phyloP scores from a whole-genome alignment of 2,329 filamentous ascomycete species.

The Cladophialophora immunda region DNA sequence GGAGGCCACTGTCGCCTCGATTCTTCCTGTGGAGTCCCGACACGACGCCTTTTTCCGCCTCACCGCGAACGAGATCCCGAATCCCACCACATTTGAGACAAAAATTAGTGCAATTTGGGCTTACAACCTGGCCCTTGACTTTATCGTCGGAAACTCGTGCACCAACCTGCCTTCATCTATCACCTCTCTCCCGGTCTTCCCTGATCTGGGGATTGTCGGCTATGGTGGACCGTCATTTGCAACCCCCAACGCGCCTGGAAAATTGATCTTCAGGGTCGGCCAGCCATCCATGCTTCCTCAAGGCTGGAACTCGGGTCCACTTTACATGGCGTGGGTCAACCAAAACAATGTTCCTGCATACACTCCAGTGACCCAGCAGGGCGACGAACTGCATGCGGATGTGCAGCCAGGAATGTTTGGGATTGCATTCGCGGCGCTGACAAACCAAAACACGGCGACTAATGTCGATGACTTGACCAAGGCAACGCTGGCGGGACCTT shows the following conservation, averaged over 20 bases:
- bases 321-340: conserved; percentile 41
- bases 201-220: conserved; percentile 32
- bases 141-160: conserved; percentile 41
- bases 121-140: conserved; percentile 45
- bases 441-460: conserved; percentile 35
- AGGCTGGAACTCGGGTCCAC: conserved; percentile 26
- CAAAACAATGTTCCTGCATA: conserved; percentile 40
- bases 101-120: conserved; percentile 42
- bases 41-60: conserved; percentile 45
- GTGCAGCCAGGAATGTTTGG: conserved; percentile 39
- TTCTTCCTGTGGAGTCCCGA: conserved; percentile 44
- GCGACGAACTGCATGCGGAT: conserved; percentile 32
- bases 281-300: conserved; percentile 30
- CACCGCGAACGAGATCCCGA: conserved; percentile 42
- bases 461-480: conserved; percentile 33
- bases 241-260: conserved; percentile 31
- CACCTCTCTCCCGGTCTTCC: conserved; percentile 26
- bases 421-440: conserved; percentile 38
- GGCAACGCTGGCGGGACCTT: conserved; percentile 31
- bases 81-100: conserved; percentile 44
- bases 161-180: conserved; percentile 30
- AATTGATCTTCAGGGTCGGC: conserved; percentile 35
- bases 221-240: conserved; percentile 30
- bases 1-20: conserved; percentile 40
- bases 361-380: conserved; percentile 35